These are phyloP conservation scores for Boletus mariae DNA, from an alignment of 1,284 basidiomycete species.

Conservation along the genomic window DNA sequence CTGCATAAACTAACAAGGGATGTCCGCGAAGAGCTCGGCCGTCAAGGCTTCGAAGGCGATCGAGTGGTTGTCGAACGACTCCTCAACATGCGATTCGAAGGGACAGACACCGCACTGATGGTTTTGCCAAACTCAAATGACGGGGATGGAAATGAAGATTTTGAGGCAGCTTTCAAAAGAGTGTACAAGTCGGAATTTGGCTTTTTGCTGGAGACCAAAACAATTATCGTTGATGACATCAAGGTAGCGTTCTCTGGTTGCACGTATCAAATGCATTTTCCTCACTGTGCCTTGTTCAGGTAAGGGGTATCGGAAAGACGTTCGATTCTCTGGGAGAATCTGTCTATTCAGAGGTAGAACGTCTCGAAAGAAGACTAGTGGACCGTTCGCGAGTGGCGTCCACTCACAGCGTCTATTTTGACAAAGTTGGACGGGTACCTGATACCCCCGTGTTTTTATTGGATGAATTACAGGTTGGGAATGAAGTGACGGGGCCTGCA, in stretches of 20 bases:
- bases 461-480: constrained; percentile 63
- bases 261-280: neutral
- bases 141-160: constrained; percentile 65
- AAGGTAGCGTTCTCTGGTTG: constrained; percentile 50
- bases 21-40: constrained; percentile 64
- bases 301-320: constrained; percentile 85
- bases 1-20: constrained; percentile 64
- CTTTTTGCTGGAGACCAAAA: constrained; percentile 77
- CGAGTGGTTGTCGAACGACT: constrained; percentile 75
- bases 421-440: constrained; percentile 64
- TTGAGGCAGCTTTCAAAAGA: constrained; percentile 73
- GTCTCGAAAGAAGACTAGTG: constrained; percentile 43
- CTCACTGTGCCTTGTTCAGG: constrained; percentile 26
- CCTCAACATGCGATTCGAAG: constrained; percentile 91
- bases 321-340: constrained; percentile 81
- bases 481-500: constrained; percentile 75
- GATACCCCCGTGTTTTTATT: constrained; percentile 81
- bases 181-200: constrained; percentile 87
- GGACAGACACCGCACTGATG: constrained; percentile 92
- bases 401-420: constrained; percentile 74
- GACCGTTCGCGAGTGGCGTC: constrained; percentile 45
- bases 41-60: constrained; percentile 76
- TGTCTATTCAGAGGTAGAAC: constrained; percentile 70
- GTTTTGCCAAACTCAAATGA: constrained; percentile 58
- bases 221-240: constrained; percentile 87